A percentile compares a stretch with the other conserved stretches of the same genome.
Conservation (phyloP, 495 filamentous ascomycete genomes). For the Friedmanniomyces simplex region DNA sequence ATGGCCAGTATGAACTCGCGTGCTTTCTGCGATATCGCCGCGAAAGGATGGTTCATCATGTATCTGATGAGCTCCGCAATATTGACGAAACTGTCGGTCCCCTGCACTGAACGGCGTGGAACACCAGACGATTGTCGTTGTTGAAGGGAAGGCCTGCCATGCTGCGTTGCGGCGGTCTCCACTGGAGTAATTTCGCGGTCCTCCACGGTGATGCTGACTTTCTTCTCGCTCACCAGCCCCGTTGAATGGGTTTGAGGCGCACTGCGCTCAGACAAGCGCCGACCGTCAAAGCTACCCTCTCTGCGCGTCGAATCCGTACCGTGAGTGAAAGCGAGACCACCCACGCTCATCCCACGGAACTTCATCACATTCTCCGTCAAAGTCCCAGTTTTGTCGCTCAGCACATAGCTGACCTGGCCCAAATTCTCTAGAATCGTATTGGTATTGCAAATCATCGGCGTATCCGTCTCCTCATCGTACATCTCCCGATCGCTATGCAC, state of each 20-base stretch:
- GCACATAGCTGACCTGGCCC: conserved; percentile 73
- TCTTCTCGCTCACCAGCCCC: neutral
- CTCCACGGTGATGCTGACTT: neutral
- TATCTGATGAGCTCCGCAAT: conserved; percentile 68
- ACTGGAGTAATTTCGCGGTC: conserved; percentile 27
- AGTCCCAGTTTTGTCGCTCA: conserved; percentile 91
- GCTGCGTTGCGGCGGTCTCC: conserved; percentile 35
- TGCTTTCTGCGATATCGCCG: conserved; percentile 67
- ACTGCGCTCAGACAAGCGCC: neutral
- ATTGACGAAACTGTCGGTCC: conserved; percentile 36
- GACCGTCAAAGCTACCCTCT: neutral
- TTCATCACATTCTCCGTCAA: conserved; percentile 87
- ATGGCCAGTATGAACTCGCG: conserved; percentile 73
- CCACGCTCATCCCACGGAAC: conserved; percentile 76
- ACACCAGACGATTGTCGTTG: neutral
- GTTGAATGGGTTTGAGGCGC: conserved; percentile 18
- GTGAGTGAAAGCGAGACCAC: conserved; percentile 81
- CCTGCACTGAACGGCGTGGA: neutral
- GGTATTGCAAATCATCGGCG: conserved; percentile 81
- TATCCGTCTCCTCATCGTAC: conserved; percentile 79
- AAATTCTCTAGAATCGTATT: conserved; percentile 90
- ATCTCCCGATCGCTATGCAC: conserved; percentile 70
- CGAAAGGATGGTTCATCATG: conserved; percentile 63
- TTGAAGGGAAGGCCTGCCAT: neutral
- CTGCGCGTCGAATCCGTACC: neutral